These are phyloP conservation scores for Xylaria sp. DNA, from an alignment of 2,329 filamentous ascomycete genomes.

Conservation along the genomic window DNA sequence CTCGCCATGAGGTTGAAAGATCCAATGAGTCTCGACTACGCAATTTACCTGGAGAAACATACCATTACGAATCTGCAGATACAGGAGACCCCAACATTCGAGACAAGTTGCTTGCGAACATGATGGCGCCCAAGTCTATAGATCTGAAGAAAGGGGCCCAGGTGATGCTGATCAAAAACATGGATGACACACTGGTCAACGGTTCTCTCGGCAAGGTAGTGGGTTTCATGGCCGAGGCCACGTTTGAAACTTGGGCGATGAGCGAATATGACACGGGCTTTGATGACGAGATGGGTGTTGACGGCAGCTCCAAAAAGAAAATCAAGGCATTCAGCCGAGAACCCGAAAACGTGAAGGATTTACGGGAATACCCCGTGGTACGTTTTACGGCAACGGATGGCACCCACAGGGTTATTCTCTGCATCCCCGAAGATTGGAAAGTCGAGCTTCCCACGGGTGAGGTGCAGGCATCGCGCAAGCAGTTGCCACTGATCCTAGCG, in stretches of 20 bases:
- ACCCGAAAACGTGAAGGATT: slow-evolving; percentile 56
- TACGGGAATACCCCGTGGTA: slow-evolving; percentile 80
- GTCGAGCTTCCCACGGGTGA: slow-evolving; percentile 96
- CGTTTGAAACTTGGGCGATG: slow-evolving; percentile 50
- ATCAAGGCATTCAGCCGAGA: slow-evolving; percentile 62
- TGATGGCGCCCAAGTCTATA: slow-evolving; percentile 88
- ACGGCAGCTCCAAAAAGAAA: slow-evolving; percentile 61
- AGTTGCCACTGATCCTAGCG: slow-evolving; percentile 88
- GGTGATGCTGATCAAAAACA: slow-evolving; percentile 99
- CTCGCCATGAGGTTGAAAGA: slow-evolving; percentile 85
- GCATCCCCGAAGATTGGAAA: slow-evolving; percentile 92
- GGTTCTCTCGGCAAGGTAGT: slow-evolving; percentile 89
- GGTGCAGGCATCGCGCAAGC: slow-evolving; percentile 84
- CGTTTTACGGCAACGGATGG: slow-evolving; percentile 85
- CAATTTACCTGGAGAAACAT: slow-evolving; percentile 73
- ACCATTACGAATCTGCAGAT: slow-evolving; percentile 79
- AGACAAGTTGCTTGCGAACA: slow-evolving; percentile 83
- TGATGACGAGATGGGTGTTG: slow-evolving; percentile 55
- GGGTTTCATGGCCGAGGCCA: slow-evolving; percentile 71
- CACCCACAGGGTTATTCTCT: slow-evolving; percentile 78
- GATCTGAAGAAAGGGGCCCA: slow-evolving; percentile 91
- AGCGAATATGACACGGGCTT: slow-evolving; percentile 53
- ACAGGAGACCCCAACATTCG: slow-evolving; percentile 76
- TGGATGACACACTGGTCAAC: slow-evolving; percentile 93
- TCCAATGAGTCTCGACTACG: slow-evolving; percentile 82